phyloP scores from a whole-genome alignment of 2,329 filamentous ascomycete species.

The Ceratocystis alfenasii region DNA sequence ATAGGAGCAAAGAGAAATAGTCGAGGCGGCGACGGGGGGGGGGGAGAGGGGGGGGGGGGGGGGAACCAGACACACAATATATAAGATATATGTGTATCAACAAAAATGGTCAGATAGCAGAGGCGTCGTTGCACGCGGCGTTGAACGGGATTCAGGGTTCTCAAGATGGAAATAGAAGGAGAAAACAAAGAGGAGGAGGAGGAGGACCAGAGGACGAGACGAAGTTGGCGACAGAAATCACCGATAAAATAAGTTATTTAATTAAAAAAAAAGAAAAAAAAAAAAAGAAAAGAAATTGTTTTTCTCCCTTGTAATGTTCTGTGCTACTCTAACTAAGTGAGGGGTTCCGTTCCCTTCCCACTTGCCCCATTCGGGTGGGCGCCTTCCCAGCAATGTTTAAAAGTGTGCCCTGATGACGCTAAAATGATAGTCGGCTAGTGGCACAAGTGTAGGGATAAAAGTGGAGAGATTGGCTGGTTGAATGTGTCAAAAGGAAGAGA shows the following conservation, averaged over 20 bases:
- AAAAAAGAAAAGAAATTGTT: not conserved
- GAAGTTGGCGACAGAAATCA: not conserved
- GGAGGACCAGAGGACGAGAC: not conserved
- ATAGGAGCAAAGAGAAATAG: conserved; percentile 10
- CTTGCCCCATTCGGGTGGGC: too few species aligned
- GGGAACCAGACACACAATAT: not conserved
- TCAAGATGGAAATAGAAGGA: not conserved
- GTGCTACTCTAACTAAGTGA: not conserved
- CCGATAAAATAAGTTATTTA: not conserved
- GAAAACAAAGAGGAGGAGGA: not conserved
- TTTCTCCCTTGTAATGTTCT: not conserved
- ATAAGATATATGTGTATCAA: conserved; percentile 7
- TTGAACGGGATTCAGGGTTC: not conserved
- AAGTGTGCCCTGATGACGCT: not conserved
- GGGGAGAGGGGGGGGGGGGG: not conserved
- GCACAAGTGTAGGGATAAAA: conserved; percentile 2
- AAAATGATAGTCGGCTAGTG: not conserved
- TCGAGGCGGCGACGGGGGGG: conserved; percentile 8
- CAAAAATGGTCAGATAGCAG: conserved; percentile 10
- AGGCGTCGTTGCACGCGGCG: conserved; percentile 2
- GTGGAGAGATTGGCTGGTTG: not conserved
- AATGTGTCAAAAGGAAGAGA: not conserved
- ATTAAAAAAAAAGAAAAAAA: not conserved
- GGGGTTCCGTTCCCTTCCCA: not conserved
- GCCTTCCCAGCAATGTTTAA: not conserved